phyloP scores from a whole-genome alignment of 2,329 filamentous ascomycete species.

The Aureobasidium mangrovei region DNA sequence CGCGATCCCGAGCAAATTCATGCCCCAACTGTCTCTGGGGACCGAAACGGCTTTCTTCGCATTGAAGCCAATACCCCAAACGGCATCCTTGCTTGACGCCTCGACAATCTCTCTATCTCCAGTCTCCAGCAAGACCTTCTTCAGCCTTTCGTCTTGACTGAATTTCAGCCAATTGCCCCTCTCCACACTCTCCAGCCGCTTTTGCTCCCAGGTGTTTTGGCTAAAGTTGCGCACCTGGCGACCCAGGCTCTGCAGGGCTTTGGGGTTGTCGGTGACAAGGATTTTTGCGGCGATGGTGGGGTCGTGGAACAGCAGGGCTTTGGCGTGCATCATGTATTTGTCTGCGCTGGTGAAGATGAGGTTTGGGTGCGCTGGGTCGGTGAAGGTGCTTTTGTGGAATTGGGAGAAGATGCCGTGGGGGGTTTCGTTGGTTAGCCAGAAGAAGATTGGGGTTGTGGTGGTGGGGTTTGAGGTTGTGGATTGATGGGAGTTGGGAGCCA shows the following conservation, averaged over 20 bases:
- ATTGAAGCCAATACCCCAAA: constrained; percentile 59
- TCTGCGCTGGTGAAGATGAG: constrained; percentile 1
- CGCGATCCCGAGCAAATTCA: constrained; percentile 56
- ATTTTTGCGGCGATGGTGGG: neutral
- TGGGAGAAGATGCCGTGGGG: constrained; percentile 52
- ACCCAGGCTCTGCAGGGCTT: constrained; percentile 45
- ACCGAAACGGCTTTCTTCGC: constrained; percentile 39
- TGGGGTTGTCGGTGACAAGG: neutral
- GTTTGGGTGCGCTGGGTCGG: neutral
- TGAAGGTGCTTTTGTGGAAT: constrained; percentile 40
- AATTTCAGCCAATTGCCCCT: constrained; percentile 54
- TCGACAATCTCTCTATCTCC: constrained; percentile 54
- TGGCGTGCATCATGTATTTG: constrained; percentile 12
- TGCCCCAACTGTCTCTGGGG: constrained; percentile 48
- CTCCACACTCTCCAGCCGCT: constrained; percentile 48
- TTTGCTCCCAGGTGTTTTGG: constrained; percentile 41
- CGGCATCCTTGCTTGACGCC: constrained; percentile 45
- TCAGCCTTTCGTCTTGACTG: constrained; percentile 36
- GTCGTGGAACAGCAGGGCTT: constrained; percentile 1
- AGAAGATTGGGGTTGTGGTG: constrained; percentile 23
- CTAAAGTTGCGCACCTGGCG: constrained; percentile 47
- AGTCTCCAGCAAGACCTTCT: constrained; percentile 46
- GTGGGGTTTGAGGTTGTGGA: neutral
- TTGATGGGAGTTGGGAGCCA: neutral
- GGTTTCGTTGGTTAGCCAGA: constrained; percentile 34